Evolutionary conservation across 1,139 yeast genomes (phyloP).

Genomic region (Sporopachydermia cereana): DNA sequence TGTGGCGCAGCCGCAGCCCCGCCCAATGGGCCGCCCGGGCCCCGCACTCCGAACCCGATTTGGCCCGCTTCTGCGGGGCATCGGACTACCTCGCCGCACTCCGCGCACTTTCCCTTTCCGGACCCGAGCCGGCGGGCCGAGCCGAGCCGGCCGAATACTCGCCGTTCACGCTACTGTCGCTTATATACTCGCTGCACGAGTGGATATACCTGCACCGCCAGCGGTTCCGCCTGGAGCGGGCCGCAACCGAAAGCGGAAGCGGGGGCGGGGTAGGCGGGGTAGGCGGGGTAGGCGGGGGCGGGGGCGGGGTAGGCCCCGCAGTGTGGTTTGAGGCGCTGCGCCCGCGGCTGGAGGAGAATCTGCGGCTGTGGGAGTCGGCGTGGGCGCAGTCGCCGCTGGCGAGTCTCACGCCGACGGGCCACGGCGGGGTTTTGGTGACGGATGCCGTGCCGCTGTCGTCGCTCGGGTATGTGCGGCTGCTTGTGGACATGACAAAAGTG

Average conservation of each 20-base stretch:
- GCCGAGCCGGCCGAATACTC: slow-evolving; percentile 14
- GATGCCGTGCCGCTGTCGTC: slow-evolving; percentile 29
- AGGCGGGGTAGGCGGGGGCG: too few species aligned
- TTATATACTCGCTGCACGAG: slow-evolving; percentile 65
- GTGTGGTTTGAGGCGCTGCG: slow-evolving; percentile 18
- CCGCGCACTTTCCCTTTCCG: not conserved
- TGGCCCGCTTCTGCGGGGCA: not conserved
- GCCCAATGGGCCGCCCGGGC: slow-evolving; percentile 37
- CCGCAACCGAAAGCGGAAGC: too few species aligned
- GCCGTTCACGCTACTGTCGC: slow-evolving; percentile 42
- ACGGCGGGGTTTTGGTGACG: slow-evolving; percentile 27
- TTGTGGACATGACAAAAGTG: slow-evolving; percentile 22
- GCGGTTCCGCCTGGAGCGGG: slow-evolving; percentile 10
- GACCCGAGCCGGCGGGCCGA: not conserved
- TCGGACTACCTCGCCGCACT: not conserved
- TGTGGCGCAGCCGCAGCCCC: slow-evolving; percentile 55
- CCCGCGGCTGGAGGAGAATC: slow-evolving; percentile 17
- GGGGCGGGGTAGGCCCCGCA: slow-evolving; percentile 7
- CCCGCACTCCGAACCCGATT: not conserved
- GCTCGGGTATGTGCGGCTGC: slow-evolving; percentile 25
- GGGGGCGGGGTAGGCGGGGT: slow-evolving; percentile 7
- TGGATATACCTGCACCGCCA: slow-evolving; percentile 34
- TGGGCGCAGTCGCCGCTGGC: slow-evolving; percentile 29
- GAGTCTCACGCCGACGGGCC: slow-evolving; percentile 24
- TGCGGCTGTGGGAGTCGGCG: slow-evolving; percentile 28